Base-by-base conservation (phyloP, 2,329 filamentous ascomycete species). In the Colletotrichum lini region DNA sequence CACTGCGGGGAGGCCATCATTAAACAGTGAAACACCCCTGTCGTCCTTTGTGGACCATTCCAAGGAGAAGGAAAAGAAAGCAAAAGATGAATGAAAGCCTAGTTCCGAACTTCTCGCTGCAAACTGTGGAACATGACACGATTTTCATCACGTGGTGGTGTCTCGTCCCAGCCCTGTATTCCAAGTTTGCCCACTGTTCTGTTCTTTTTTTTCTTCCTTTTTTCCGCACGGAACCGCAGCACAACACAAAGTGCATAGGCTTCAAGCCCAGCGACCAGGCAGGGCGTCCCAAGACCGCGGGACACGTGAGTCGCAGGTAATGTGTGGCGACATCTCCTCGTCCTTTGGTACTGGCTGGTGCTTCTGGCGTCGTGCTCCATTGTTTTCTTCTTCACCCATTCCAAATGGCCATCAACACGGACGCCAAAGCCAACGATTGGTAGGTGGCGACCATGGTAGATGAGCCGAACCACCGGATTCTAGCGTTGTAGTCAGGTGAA, bases 1-100 rank as follows among this genome's bases (percentile, higher is more conserved):
- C 68, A 71, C 68, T 63, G 65, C 26, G 68, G 68, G 63, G 65
- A 58, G 58, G 30, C 30, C 53, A 52, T 68, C 53, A 63, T 67
- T 54, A 58, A 62, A 71, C n/a, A 23, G 59, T 54, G 54, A 58
- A 62, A 71, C n/a, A 23, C 45, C 45, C 58, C 45, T 50, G 58
- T n/a, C 47, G 50, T 38, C 44, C n/a, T 15, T 8, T 26, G 58
- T 61, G 44, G 58, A 13, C n/a, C 45, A 15, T 35, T 26, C n/a
- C 58, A 61, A 50, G 30, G 35, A 18, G n/a, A 38, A 38, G 13
- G 18, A 26, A 35, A 16, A 42, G 8, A 61, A 50, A n/a, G 35
- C 47, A 23, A 12, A 38, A 38, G 13, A 10, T 12, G 23, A 16
- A 42, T 12, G 26, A 47, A 18, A 15, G 5, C 13, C 26, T 4